Base-by-base conservation (phyloP, 2,329 filamentous ascomycete species). In the Trichophyton simii region DNA sequence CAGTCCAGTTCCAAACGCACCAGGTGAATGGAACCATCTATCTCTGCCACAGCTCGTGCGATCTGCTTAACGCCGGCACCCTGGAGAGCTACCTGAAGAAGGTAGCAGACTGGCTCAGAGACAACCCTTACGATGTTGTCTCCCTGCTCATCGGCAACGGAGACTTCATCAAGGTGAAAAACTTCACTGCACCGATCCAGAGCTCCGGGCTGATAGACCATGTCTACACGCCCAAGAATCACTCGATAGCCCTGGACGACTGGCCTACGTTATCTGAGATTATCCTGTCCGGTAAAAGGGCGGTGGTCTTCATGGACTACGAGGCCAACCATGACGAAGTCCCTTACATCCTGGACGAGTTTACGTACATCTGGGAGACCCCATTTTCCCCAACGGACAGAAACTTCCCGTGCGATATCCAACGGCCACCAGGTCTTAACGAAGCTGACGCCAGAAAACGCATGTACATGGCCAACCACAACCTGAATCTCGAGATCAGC, bases 391-490 rank as follows among this genome's bases (percentile, higher is more conserved):
- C 83, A 0, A 83, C 80, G 0, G 74, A 86, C 67, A 75, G 84
- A 2, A 72, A 73, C 0, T 95, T 96, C 71, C 90, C 91, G 0
- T 96, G 91, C 76, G 85, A 78, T 0, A 79, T 86, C 42, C 83
- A 96, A 70, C 85, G 91, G 0, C 91, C 91, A 0, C 89, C 89
- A 0, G 77, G 82, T 50, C 76, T 95, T 62, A 68, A 76, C 1
- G 69, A 71, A 0, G 74, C 79, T 1, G 78, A 82, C 6, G 80
- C 82, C 0, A 76, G 78, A 62, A 78, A 85, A 34, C 81, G 85
- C 50, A 79, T 95, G 74, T 95, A 91, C 71, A 80, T 96, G 69
- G 82, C 87, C 68, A 96, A 96, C 74, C 91, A 96, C 77, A 96
- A 96, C 71, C 80, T 96, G 62, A 96, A 96, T 72, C 81, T 87